Base-by-base conservation (phyloP, 257 asterid species). In the Sherardia arvensis region DNA sequence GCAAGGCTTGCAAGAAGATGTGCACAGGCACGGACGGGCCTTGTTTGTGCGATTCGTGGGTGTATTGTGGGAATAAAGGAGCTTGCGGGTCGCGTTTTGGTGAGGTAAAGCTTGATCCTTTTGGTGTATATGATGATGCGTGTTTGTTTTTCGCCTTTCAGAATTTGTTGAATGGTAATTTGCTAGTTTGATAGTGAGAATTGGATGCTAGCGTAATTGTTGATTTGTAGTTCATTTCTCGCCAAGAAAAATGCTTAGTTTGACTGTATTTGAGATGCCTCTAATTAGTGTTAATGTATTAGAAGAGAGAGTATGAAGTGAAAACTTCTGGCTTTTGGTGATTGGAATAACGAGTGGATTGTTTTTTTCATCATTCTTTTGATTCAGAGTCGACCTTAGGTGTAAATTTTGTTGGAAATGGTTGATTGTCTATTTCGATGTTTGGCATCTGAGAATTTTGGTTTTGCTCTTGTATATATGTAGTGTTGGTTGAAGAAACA, bases 401-500 rank as follows among this genome's bases (percentile, higher is more conserved):
- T 36, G 68, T 38, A 40, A n/a, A 29, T 3, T 18, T 12, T 58
- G 47, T 10, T 7, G 27, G 7, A 9, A 51, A 4, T 64, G 51
- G 8, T 18, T 49, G 38, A 43, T 61, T 62, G 34, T 70, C 3
- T 15, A 36, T 64, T 15, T 70, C 33, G 34, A 8, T 56, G 22
- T 55, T 59, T n/a, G 8, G 26, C 66, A 22, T 59, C 53, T 70
- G 28, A 65, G 45, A 48, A 8, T 29, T 15, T 40, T 40, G 3
- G 62, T 66, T 36, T 61, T 29, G 40, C 47, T 71, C 64, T 80
- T 69, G 49, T 59, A 73, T 71, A 64, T 73, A 5, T 38, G 85
- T 40, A 92, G 99, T 92, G 99, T 77, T 92, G 97, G 99, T 76
- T 89, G 88, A 92, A 92, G 86, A 88, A 87, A 66, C 99, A 92